Conservation (phyloP, 2,329 filamentous ascomycete genomes). For the Proliferodiscus dingleyae region DNA sequence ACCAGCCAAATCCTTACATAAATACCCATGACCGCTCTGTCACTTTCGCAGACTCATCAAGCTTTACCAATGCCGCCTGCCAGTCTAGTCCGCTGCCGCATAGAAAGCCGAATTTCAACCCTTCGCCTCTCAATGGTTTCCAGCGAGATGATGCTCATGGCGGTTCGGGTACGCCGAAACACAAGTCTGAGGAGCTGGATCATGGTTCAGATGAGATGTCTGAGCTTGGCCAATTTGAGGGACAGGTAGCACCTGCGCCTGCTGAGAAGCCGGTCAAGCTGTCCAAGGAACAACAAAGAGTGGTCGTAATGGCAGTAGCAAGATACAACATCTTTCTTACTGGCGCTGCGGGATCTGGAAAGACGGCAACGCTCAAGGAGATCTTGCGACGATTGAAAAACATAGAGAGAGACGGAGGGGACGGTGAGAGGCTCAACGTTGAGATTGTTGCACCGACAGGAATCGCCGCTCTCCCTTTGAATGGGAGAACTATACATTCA, state of each 20-base stretch:
- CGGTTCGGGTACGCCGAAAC: neutral
- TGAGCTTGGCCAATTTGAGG: neutral
- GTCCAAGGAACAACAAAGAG: slow-evolving; percentile 18
- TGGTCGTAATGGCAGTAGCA: slow-evolving; percentile 19
- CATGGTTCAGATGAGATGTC: slow-evolving; percentile 3
- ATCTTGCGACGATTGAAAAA: slow-evolving; percentile 12
- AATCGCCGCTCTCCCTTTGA: slow-evolving; percentile 22
- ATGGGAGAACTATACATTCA: slow-evolving; percentile 23
- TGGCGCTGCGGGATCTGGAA: slow-evolving; percentile 25
- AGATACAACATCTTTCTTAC: slow-evolving; percentile 27
- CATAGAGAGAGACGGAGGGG: neutral
- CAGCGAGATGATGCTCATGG: neutral
- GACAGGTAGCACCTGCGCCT: neutral
- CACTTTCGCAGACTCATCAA: neutral
- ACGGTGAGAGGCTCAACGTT: no score
- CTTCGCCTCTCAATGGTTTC: neutral
- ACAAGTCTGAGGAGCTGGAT: neutral
- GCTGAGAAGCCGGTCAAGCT: slow-evolving; percentile 8
- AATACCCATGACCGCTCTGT: neutral
- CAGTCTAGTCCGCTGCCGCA: no score
- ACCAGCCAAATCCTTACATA: neutral
- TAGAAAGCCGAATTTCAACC: neutral
- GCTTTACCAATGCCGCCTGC: no score
- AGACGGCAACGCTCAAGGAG: slow-evolving; percentile 21
- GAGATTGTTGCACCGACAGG: slow-evolving; percentile 25